Evolutionary conservation across 2,329 filamentous ascomycete species (phyloP), one percentile per base, ranked within the genome.

Genomic region (Xylariaceae sp.): DNA sequence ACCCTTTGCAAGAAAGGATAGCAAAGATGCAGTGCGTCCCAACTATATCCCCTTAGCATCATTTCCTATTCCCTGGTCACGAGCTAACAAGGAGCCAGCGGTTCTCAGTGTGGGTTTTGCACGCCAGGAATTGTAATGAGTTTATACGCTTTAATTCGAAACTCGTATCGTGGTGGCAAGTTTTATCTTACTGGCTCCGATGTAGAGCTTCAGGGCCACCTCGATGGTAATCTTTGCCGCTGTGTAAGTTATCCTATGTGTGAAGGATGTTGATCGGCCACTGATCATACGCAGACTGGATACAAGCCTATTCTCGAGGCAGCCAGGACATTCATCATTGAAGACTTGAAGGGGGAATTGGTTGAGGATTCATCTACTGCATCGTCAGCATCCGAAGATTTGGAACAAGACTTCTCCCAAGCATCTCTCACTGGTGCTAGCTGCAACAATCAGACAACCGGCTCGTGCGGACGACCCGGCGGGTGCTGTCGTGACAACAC

Each of bases 71-170:
- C 6, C 11, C 22, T 26, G 22, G 22, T 26, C 22, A 11, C 6
- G 11, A 6, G 11, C 11, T 26, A 11, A 26, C 11, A 6, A 18
- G 4, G 4, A 35, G 16, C 19, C 18, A 90, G 95, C 68, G 91
- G 91, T 31, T 93, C 87, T 51, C 90, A 97, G 63, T 97, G 75
- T 42, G 75, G 89, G 1, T 97, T 97, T 67, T 97, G 90, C 60
- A 96, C 90, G 0, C 91, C 91, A 4, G 90, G 90, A 4, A 96
- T 97, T 56, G 89, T 96, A 47, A 96, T 96, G 86, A 95, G 89
- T 61, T 65, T 96, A 40, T 97, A 97, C 64, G 90, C 91, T 6
- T 73, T 96, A 29, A 72, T 97, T 26, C 78, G 91, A 44, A 52
- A 50, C 31, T 48, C 50, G 2, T 52, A 52, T 19, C 45, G 19